Evolutionary conservation across 306 rosid species (phyloP).

Genomic region (Prinsepia uniflora): DNA sequence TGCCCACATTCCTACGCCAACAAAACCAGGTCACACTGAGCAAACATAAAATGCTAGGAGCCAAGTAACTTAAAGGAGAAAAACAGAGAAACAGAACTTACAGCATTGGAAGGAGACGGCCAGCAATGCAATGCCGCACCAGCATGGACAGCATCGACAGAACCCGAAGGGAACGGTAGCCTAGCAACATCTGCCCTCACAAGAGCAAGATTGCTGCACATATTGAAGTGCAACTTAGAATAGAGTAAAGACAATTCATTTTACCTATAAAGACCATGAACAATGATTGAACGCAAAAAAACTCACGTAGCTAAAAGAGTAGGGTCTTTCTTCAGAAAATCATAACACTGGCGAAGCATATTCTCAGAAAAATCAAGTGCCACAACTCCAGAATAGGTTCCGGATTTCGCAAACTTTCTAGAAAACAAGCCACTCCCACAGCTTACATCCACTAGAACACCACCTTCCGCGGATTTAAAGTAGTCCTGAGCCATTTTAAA

Average conservation of each 20-base stretch:
- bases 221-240: constrained; percentile 27
- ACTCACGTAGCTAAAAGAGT: constrained; percentile 48
- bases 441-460: constrained; percentile 80
- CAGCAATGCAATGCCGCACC: constrained; percentile 97
- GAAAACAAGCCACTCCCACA: constrained; percentile 94
- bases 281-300: constrained; percentile 4
- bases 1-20: neutral
- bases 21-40: constrained; percentile 5
- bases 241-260: neutral
- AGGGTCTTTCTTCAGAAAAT: constrained; percentile 71
- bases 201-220: constrained; percentile 84
- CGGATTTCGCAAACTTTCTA: constrained; percentile 73
- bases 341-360: constrained; percentile 84
- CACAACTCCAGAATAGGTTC: constrained; percentile 60
- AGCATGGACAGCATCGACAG: constrained; percentile 91
- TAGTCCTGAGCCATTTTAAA: constrained; percentile 85
- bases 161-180: constrained; percentile 85
- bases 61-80: constrained; percentile 11
- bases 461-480: constrained; percentile 71
- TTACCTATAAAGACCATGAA: neutral
- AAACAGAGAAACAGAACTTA: constrained; percentile 37
- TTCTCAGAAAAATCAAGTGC: constrained; percentile 93
- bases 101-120: constrained; percentile 97
- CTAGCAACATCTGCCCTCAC: constrained; percentile 95
- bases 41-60: neutral